These are phyloP conservation scores for Cercophora scortea DNA, from an alignment of 495 filamentous ascomycete species.

Conservation along the genomic window DNA sequence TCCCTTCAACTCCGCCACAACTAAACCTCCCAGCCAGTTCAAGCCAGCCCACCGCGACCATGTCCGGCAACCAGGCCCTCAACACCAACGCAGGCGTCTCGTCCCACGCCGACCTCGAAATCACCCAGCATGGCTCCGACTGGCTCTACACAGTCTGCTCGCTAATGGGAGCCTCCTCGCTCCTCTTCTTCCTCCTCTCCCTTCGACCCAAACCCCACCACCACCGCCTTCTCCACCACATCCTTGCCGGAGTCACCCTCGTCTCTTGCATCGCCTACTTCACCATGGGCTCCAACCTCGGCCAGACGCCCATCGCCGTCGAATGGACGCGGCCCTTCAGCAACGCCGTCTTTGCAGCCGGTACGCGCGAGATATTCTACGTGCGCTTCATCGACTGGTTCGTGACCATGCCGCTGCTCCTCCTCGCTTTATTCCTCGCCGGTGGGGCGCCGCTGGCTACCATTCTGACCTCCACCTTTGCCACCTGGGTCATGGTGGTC, in stretches of 20 bases:
- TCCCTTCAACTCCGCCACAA: too few relatives aligned
- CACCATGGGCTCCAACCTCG: slow-evolving; percentile 60
- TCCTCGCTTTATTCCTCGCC: slow-evolving; percentile 55
- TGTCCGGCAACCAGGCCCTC: slow-evolving; percentile 40
- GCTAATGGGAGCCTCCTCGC: slow-evolving; percentile 34
- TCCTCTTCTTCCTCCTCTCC: slow-evolving; percentile 35
- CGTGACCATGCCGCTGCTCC: slow-evolving; percentile 40
- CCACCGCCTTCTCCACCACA: slow-evolving; percentile 63
- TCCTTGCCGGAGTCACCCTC: slow-evolving; percentile 51
- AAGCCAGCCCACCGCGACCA: neutral
- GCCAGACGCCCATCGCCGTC: slow-evolving; percentile 53
- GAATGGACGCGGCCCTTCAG: slow-evolving; percentile 35
- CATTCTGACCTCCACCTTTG: slow-evolving; percentile 53
- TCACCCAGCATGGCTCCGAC: slow-evolving; percentile 52
- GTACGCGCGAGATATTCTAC: slow-evolving; percentile 60
- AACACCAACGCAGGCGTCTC: slow-evolving; percentile 35
- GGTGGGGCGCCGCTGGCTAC: slow-evolving; percentile 58
- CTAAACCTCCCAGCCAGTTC: too few relatives aligned
- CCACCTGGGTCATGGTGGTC: slow-evolving; percentile 56
- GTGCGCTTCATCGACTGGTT: slow-evolving; percentile 63
- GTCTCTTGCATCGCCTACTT: slow-evolving; percentile 62
- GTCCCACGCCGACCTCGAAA: slow-evolving; percentile 41
- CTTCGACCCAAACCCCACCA: slow-evolving; percentile 40
- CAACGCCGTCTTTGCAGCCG: slow-evolving; percentile 32
- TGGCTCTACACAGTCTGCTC: slow-evolving; percentile 48